Evolutionary conservation across 140 eudicot genomes (phyloP).

Genomic region (Anethum foeniculum): DNA sequence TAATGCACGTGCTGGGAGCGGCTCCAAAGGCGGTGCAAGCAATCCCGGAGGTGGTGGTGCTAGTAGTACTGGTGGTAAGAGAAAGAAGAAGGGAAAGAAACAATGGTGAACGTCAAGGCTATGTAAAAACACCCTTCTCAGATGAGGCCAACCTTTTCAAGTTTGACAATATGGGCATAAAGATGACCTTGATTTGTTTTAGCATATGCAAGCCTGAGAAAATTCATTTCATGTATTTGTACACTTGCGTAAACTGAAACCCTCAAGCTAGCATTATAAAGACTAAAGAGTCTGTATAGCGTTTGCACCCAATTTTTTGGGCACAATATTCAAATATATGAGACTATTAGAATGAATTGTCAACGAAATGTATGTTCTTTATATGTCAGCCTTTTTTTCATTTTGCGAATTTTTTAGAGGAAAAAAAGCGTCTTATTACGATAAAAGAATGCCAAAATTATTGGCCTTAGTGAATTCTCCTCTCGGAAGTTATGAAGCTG

Average conservation of each 20-base stretch:
- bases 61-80: slow-evolving; percentile 33
- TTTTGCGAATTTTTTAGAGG: not conserved
- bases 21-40: slow-evolving; percentile 29
- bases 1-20: slow-evolving; percentile 22
- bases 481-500: not conserved
- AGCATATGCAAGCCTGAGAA: not conserved
- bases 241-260: not conserved
- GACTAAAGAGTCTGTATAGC: slow-evolving; percentile 16
- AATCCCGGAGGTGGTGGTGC: slow-evolving; percentile 22
- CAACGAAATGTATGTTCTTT: not conserved
- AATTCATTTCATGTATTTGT: not conserved
- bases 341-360: not conserved
- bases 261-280: slow-evolving; percentile 9
- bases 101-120: slow-evolving; percentile 31
- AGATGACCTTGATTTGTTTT: not conserved
- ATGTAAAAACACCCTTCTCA: not conserved
- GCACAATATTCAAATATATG: not conserved
- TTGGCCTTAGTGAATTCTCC: not conserved
- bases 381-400: not conserved
- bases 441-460: not conserved
- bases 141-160: not conserved
- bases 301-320: not conserved
- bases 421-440: not conserved
- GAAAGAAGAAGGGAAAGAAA: slow-evolving; percentile 85
- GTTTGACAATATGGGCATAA: not conserved